Conservation (phyloP, 768 basidiomycete genomes). For the Pulveroboletus sp. region DNA sequence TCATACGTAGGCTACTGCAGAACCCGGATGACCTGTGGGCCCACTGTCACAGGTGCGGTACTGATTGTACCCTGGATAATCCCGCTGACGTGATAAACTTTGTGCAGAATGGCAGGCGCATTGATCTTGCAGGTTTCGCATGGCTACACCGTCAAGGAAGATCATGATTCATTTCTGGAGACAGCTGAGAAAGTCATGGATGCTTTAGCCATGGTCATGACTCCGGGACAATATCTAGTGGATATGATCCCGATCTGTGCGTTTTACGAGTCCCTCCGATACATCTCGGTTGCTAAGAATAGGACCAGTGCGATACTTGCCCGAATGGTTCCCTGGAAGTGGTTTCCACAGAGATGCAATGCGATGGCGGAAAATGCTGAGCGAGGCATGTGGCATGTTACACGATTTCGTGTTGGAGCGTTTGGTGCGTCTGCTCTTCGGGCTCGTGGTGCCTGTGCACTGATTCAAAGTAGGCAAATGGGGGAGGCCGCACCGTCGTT, state of each 20-base stretch:
- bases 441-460: background rate
- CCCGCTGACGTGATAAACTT: background rate
- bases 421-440: constrained; percentile 3
- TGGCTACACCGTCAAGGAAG: constrained; percentile 30
- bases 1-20: constrained; percentile 1
- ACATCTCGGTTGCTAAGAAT: background rate
- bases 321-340: constrained; percentile 21
- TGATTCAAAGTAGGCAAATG: constrained; percentile 4
- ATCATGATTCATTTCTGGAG: constrained; percentile 31
- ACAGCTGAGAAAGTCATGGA: constrained; percentile 22
- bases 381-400: background rate
- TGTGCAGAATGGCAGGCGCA: constrained; percentile 31
- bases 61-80: background rate
- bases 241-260: constrained; percentile 9
- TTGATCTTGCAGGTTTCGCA: constrained; percentile 34
- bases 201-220: constrained; percentile 3
- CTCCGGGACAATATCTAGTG: constrained; percentile 10
- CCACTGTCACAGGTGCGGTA: constrained; percentile 6
- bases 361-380: constrained; percentile 1
- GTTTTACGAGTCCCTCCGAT: background rate
- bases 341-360: constrained; percentile 13
- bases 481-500: constrained; percentile 11
- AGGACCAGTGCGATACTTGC: constrained; percentile 13
- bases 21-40: constrained; percentile 1
- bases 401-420: constrained; percentile 12